phyloP scores from a whole-genome alignment of 2,329 filamentous ascomycete species.

The Botryosphaeria dothidea region DNA sequence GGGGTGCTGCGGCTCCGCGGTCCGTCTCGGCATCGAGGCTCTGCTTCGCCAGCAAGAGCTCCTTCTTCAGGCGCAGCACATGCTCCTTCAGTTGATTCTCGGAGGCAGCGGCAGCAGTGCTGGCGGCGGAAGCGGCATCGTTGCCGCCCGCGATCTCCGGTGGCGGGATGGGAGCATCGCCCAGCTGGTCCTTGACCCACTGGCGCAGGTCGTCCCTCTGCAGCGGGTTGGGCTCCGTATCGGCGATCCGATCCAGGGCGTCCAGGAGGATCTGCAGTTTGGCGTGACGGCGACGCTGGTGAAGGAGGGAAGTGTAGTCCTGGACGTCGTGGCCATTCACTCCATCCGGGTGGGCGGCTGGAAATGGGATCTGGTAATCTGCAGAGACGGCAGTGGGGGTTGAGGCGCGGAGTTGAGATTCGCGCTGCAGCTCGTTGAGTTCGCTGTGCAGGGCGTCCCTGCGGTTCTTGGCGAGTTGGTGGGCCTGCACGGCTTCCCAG shows the following conservation, averaged over 20 bases:
- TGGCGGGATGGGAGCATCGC: constrained; percentile 40
- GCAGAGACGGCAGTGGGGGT: neutral
- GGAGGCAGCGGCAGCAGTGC: constrained; percentile 22
- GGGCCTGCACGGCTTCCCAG: constrained; percentile 46
- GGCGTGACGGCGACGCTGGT: constrained; percentile 46
- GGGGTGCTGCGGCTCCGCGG: neutral
- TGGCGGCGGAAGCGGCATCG: constrained; percentile 26
- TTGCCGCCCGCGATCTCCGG: constrained; percentile 26
- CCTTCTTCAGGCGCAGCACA: constrained; percentile 40
- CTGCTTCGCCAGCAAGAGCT: constrained; percentile 37
- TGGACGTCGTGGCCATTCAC: neutral
- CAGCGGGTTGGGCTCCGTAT: constrained; percentile 34
- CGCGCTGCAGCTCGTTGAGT: constrained; percentile 32
- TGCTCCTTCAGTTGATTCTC: constrained; percentile 27
- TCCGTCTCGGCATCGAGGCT: constrained; percentile 34
- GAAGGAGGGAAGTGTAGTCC: constrained; percentile 47
- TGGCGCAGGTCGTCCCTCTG: constrained; percentile 28
- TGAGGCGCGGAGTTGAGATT: constrained; percentile 23
- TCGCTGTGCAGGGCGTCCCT: constrained; percentile 36
- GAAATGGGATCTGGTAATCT: neutral
- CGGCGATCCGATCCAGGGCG: constrained; percentile 42
- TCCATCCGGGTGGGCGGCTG: neutral
- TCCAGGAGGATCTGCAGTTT: constrained; percentile 50
- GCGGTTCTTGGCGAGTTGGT: constrained; percentile 42
- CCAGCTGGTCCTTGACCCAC: constrained; percentile 32